Evolutionary conservation across 768 basidiomycete species (phyloP), one percentile per base, ranked within the genome.

Genomic region (Epithele typhae): DNA sequence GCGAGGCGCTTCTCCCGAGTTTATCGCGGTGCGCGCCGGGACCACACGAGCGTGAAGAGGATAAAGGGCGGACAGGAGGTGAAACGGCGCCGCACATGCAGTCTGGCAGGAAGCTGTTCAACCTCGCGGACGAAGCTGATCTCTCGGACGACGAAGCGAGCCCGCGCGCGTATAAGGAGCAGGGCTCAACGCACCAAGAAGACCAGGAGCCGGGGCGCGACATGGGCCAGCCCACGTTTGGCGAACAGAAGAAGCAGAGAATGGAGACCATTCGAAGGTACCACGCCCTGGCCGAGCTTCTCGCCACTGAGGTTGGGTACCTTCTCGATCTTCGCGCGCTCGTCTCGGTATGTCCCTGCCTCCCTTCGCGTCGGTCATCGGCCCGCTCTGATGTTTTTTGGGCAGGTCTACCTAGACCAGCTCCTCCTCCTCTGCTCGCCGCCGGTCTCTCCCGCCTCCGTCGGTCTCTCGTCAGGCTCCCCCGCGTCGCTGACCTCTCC

Each of bases 251-350:
- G 42, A 43, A 40, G 45, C 43, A 39, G 36, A 27, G 45, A 25
- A 49, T 57, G 40, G 56, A 52, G 45, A 27, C 46, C 25, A 27
- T 43, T 48, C 56, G 60, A 27, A 57, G 64, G 45, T 84, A 77
- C 52, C 84, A 96, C 58, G 87, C 91, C 5, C 76, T 97, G 40
- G 73, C 81, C 54, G 95, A 97, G 66, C 70, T 98, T 33, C 74
- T 97, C 21, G 72, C 78, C 47, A 94, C 92, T 1, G 95, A 98
- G 69, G 70, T 80, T 17, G 80, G 81, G 6, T 98, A 97, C 63
- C 74, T 92, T 8, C 62, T 74, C 42, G 92, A 94, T 65, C 66
- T 97, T 57, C 78, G 81, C 50, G 77, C 77, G 8, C 74, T 98
- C 36, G 86, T 92, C 46, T 74, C 76, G 53, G 92, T 91, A 62